phyloP scores from a whole-genome alignment of 1,139 yeast genomes.

The Yamadazyma songkhlaensis region DNA sequence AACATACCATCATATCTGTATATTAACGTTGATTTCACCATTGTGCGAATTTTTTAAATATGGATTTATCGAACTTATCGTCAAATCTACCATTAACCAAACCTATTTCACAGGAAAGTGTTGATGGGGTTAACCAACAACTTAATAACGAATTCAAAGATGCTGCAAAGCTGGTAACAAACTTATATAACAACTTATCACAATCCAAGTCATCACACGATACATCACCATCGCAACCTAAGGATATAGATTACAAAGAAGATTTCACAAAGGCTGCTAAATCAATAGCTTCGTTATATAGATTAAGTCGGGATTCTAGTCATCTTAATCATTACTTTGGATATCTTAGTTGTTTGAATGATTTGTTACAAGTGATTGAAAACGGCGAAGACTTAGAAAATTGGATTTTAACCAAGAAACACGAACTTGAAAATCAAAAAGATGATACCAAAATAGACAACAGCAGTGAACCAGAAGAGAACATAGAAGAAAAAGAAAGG shows the following conservation, averaged over 20 bases:
- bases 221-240: neutral
- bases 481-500: slow-evolving; percentile 3
- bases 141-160: slow-evolving; percentile 40
- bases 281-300: slow-evolving; percentile 60
- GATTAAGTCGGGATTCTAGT: slow-evolving; percentile 47
- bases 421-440: slow-evolving; percentile 36
- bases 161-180: slow-evolving; percentile 46
- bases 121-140: slow-evolving; percentile 43
- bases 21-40: slow-evolving; percentile 72
- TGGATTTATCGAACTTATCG: slow-evolving; percentile 59
- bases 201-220: neutral
- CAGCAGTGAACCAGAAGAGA: neutral
- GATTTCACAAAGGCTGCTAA: slow-evolving; percentile 66
- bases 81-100: slow-evolving; percentile 48
- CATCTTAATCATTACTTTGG: slow-evolving; percentile 48
- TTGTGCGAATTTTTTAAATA: slow-evolving; percentile 20
- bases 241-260: slow-evolving; percentile 19
- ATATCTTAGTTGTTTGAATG: slow-evolving; percentile 56
- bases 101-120: slow-evolving; percentile 42
- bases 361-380: slow-evolving; percentile 45
- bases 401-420: slow-evolving; percentile 50
- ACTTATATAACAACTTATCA: slow-evolving; percentile 30
- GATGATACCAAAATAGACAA: neutral
- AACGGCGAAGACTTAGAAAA: slow-evolving; percentile 49
- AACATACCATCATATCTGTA: slow-evolving; percentile 70